Evolutionary conservation across 495 filamentous ascomycete species (phyloP).

Genomic region (Penicillium angulare): DNA sequence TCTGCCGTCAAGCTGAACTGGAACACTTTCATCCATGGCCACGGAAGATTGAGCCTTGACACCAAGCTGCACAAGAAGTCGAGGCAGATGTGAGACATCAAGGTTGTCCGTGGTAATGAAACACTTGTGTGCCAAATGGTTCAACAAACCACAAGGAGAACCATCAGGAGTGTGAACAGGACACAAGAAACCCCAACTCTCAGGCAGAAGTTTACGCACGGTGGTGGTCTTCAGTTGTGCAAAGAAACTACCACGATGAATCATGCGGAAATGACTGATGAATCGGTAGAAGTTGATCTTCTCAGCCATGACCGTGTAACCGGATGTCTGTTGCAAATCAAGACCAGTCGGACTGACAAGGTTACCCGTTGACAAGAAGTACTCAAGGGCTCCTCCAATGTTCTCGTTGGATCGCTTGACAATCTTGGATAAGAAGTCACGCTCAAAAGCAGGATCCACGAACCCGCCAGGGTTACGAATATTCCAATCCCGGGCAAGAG

Average conservation of each 20-base stretch:
- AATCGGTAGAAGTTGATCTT: conserved; percentile 99
- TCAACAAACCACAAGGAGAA: conserved; percentile 88
- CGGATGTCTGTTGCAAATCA: conserved; percentile 90
- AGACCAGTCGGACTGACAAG: conserved; percentile 85
- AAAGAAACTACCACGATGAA: conserved; percentile 98
- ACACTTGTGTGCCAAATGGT: conserved; percentile 95
- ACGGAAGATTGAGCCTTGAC: conserved; percentile 69
- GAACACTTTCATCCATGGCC: conserved; percentile 74
- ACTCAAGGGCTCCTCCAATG: conserved; percentile 79
- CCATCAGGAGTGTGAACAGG: conserved; percentile 98
- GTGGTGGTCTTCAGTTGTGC: conserved; percentile 96
- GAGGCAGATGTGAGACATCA: conserved; percentile 70
- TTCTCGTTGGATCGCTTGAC: conserved; percentile 82
- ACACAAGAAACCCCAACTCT: conserved; percentile 97
- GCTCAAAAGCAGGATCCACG: conserved; percentile 66
- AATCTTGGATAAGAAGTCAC: conserved; percentile 75
- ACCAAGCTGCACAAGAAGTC: conserved; percentile 72
- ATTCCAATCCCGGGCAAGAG: conserved; percentile 66
- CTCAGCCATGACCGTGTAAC: conserved; percentile 94
- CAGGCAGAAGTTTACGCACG: conserved; percentile 89
- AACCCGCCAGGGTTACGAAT: conserved; percentile 63
- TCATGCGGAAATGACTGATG: conserved; percentile 98
- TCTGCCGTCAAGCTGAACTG: conserved; percentile 83
- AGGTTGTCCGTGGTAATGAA: conserved; percentile 71
- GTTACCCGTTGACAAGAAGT: conserved; percentile 96